Evolutionary conservation across 805 yeast species (phyloP).

Genomic region (Lachancea lanzarotensis): DNA sequence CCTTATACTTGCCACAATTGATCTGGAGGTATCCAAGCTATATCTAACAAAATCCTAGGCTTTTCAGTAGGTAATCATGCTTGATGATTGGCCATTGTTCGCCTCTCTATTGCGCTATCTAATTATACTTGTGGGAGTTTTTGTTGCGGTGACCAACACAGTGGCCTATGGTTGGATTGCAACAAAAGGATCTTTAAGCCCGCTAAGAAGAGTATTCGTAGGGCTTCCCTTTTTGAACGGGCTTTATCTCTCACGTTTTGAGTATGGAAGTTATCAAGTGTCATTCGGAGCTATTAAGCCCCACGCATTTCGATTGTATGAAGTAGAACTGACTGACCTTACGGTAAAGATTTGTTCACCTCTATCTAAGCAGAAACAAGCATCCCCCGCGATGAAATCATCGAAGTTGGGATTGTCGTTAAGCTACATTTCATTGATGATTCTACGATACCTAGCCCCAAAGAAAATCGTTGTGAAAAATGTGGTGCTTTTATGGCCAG

Average conservation of each 20-base stretch:
- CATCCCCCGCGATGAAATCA: background rate
- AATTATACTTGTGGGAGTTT: background rate
- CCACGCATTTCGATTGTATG: background rate
- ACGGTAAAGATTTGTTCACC: background rate
- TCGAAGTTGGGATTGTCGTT: background rate
- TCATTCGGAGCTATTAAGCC: background rate
- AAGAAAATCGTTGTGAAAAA: background rate
- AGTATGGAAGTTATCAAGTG: background rate
- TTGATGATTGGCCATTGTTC: background rate
- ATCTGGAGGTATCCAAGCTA: background rate
- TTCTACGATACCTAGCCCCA: background rate
- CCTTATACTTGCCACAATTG: too few relatives aligned
- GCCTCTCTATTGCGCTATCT: background rate
- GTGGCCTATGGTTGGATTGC: background rate
- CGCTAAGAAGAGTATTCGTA: background rate
- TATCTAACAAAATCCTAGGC: background rate
- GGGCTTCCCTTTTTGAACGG: background rate
- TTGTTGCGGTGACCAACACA: background rate
- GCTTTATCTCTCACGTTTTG: background rate
- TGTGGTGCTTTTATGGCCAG: background rate
- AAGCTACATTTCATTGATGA: background rate
- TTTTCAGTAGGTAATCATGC: background rate
- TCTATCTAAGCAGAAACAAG: background rate
- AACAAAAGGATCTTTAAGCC: background rate
- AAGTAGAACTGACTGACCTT: background rate